Percentiles rank a stretch among this genome's conserved stretches.
Evolutionary conservation across 176 grass and related monocot genomes (phyloP).

Genomic region (Oryza longistaminata): DNA sequence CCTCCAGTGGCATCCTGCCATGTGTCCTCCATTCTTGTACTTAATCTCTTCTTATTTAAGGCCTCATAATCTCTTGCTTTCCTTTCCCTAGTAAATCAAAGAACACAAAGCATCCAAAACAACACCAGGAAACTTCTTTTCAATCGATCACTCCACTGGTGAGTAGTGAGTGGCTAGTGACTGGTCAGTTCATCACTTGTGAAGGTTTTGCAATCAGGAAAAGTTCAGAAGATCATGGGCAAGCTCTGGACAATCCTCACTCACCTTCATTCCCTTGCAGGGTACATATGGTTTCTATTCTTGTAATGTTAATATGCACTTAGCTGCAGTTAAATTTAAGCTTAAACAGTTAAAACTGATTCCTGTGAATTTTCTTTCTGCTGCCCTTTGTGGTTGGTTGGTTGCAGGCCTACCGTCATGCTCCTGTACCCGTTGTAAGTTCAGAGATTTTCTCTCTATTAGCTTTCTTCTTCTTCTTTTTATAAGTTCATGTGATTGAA

Average conservation of each 20-base stretch:
- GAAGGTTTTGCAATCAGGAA: not conserved
- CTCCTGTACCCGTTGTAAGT: slow-evolving; percentile 83
- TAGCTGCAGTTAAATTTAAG: not conserved
- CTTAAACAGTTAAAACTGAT: not conserved
- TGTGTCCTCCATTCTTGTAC: slow-evolving; percentile 10
- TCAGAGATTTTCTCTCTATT: too few species aligned
- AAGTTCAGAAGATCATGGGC: slow-evolving; percentile 40
- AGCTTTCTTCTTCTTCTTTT: too few species aligned
- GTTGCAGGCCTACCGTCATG: slow-evolving; percentile 70
- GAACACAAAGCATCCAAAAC: slow-evolving; percentile 16
- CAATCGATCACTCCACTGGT: not conserved
- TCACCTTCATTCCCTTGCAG: slow-evolving; percentile 71
- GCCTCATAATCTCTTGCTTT: not conserved
- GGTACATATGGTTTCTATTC: slow-evolving; percentile 35
- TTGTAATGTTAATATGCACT: too few species aligned
- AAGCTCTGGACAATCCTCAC: slow-evolving; percentile 63
- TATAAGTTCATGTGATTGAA: not conserved
- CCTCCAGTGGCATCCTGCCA: not conserved
- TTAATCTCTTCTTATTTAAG: slow-evolving; percentile 17
- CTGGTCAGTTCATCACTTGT: not conserved
- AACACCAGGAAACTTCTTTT: not conserved
- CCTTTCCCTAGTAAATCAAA: not conserved
- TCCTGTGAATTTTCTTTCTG: not conserved
- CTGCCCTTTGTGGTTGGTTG: not conserved
- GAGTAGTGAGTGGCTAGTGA: not conserved